A percentile compares a stretch with the other conserved stretches of the same genome.
These are phyloP conservation scores for Fusarium nygamai DNA, from an alignment of 2,329 filamentous ascomycete genomes.

Conservation along the genomic window DNA sequence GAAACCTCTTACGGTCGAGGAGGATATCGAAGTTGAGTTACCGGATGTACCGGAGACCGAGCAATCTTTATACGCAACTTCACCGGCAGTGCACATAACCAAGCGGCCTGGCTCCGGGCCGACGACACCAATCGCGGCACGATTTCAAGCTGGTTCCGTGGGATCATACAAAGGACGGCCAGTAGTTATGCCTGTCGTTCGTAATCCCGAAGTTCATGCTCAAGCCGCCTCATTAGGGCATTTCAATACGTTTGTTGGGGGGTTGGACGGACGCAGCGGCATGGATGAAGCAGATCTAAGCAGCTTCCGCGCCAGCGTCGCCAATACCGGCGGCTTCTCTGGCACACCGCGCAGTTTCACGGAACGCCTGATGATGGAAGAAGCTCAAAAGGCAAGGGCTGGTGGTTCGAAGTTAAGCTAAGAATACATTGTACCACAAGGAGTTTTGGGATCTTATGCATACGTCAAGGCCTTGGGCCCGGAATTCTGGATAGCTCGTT, in stretches of 20 bases:
- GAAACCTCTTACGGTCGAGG: conserved; percentile 44
- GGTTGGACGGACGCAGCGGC: conserved; percentile 61
- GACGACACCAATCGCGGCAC: conserved; percentile 47
- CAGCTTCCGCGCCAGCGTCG: conserved; percentile 55
- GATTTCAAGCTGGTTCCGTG: conserved; percentile 53
- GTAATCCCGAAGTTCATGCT: conserved; percentile 59
- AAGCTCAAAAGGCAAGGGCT: conserved; percentile 49
- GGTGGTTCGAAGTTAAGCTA: conserved; percentile 32
- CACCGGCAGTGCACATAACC: conserved; percentile 55
- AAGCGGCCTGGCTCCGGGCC: conserved; percentile 42
- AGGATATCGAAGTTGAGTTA: conserved; percentile 47
- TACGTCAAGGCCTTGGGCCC: conserved; percentile 33
- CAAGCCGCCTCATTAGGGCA: conserved; percentile 60
- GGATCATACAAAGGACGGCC: conserved; percentile 66
- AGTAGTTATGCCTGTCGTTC: conserved; percentile 63
- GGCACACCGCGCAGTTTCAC: conserved; percentile 59
- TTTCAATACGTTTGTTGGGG: conserved; percentile 62
- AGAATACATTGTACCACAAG: conserved; percentile 23
- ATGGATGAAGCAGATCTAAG: conserved; percentile 57
- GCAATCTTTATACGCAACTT: conserved; percentile 53
- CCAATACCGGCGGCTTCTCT: conserved; percentile 51
- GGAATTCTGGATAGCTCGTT: conserved; percentile 40
- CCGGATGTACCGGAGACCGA: conserved; percentile 39
- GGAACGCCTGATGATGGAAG: conserved; percentile 61
- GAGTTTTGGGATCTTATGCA: conserved; percentile 40